Conservation (phyloP, 108 stramenopile species). For the Conticribra weissflogii region DNA sequence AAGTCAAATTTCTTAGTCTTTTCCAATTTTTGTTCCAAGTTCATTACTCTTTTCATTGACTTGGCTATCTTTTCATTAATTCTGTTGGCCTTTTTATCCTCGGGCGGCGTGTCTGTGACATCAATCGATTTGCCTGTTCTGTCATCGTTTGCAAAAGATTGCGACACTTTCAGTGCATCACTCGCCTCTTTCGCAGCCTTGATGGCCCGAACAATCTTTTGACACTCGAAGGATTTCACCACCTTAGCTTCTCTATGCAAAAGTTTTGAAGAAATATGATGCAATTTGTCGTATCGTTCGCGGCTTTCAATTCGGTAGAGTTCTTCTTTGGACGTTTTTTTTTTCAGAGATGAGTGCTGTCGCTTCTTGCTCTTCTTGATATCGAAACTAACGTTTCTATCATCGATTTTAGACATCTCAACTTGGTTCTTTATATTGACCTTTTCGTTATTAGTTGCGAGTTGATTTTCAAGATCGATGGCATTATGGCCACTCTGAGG, state of each 20-base stretch:
- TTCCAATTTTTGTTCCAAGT: slow-evolving; percentile 34
- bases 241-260: slow-evolving; percentile 66
- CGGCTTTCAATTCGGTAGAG: slow-evolving; percentile 30
- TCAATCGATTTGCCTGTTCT: not conserved
- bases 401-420: too few relatives aligned
- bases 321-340: slow-evolving; percentile 26
- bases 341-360: not conserved
- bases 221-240: slow-evolving; percentile 65
- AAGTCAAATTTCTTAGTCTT: slow-evolving; percentile 52
- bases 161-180: not conserved
- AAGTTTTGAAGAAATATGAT: slow-evolving; percentile 53
- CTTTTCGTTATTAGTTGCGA: too few relatives aligned
- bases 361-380: slow-evolving; percentile 1
- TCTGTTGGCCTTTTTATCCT: not conserved
- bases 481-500: too few relatives aligned
- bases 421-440: too few relatives aligned
- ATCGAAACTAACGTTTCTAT: not conserved
- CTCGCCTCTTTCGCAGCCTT: slow-evolving; percentile 36
- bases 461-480: too few relatives aligned
- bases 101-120: not conserved
- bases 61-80: slow-evolving; percentile 20
- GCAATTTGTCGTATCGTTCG: slow-evolving; percentile 61
- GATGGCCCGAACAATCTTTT: slow-evolving; percentile 63
- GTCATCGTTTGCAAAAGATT: slow-evolving; percentile 9
- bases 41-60: slow-evolving; percentile 18